These are phyloP conservation scores for Trichosporon faecale DNA, from an alignment of 1,284 basidiomycete species.

Conservation along the genomic window DNA sequence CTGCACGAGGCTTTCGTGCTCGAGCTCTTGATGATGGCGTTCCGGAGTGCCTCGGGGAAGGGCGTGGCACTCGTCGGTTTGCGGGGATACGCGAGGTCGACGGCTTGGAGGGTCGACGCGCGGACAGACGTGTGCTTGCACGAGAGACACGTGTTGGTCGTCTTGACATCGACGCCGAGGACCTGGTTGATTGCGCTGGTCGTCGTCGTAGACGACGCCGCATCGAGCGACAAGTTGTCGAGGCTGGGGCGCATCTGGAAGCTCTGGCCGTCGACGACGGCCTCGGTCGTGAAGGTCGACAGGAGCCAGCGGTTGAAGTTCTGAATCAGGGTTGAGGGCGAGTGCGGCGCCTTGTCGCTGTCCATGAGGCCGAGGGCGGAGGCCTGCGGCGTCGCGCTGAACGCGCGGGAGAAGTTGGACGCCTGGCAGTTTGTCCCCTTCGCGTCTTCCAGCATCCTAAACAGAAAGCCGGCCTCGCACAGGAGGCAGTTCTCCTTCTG, in stretches of 20 bases:
- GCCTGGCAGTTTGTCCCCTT: slow-evolving; percentile 92
- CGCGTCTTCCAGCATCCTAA: slow-evolving; percentile 93
- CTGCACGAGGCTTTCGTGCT: slow-evolving; percentile 82
- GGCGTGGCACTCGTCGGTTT: slow-evolving; percentile 14
- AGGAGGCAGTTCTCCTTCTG: slow-evolving; percentile 84
- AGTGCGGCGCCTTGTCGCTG: slow-evolving; percentile 66
- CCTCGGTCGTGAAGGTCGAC: slow-evolving; percentile 45
- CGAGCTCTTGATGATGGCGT: slow-evolving; percentile 69
- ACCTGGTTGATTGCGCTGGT: slow-evolving; percentile 72
- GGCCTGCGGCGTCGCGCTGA: slow-evolving; percentile 71
- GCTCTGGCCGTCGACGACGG: slow-evolving; percentile 38
- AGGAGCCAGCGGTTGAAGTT: slow-evolving; percentile 91
- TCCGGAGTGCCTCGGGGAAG: slow-evolving; percentile 69
- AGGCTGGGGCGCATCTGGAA: slow-evolving; percentile 29
- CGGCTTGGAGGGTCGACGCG: slow-evolving; percentile 69
- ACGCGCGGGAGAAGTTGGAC: slow-evolving; percentile 92
- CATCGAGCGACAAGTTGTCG: slow-evolving; percentile 15
- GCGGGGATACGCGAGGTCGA: slow-evolving; percentile 74
- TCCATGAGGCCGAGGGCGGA: slow-evolving; percentile 87
- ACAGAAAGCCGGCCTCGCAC: slow-evolving; percentile 93
- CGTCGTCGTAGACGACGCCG: slow-evolving; percentile 8
- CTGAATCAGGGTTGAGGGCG: slow-evolving; percentile 87
- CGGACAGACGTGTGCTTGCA: slow-evolving; percentile 72
- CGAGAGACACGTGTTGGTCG: slow-evolving; percentile 67
- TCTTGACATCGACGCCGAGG: slow-evolving; percentile 71